Evolutionary conservation across 768 basidiomycete genomes (phyloP).

Genomic region (Termitomyces heimii): DNA sequence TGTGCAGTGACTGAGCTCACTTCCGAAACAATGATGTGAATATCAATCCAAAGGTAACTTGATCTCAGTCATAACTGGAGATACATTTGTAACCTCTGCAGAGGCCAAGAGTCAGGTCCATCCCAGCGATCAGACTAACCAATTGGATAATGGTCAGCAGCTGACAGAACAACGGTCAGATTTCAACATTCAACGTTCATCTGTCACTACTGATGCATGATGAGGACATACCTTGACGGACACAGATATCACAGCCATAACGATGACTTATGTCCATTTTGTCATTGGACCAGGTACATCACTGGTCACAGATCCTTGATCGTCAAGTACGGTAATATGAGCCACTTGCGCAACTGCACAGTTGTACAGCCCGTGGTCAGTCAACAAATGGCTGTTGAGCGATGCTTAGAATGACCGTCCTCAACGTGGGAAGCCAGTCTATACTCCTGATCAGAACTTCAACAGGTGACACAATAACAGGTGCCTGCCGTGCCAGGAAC

Average conservation of each 20-base stretch:
- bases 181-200: background rate
- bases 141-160: background rate
- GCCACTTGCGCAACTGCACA: no score
- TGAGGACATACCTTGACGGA: background rate
- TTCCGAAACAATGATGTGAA: background rate
- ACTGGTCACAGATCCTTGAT: background rate
- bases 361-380: background rate
- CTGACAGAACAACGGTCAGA: background rate
- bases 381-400: background rate
- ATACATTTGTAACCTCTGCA: background rate
- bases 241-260: background rate
- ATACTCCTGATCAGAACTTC: background rate
- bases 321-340: background rate
- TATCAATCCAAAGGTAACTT: background rate
- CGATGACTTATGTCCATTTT: background rate
- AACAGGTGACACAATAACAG: background rate
- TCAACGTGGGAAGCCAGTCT: background rate
- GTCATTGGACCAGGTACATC: background rate
- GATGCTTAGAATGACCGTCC: background rate
- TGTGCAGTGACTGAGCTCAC: background rate
- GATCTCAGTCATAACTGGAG: background rate
- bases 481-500: no score
- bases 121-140: background rate
- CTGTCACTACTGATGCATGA: background rate
- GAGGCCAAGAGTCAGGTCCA: background rate